A percentile compares a stretch with the other conserved stretches of the same genome.
Conservation (phyloP, 257 asterid species). For the Solanum arcanum region DNA sequence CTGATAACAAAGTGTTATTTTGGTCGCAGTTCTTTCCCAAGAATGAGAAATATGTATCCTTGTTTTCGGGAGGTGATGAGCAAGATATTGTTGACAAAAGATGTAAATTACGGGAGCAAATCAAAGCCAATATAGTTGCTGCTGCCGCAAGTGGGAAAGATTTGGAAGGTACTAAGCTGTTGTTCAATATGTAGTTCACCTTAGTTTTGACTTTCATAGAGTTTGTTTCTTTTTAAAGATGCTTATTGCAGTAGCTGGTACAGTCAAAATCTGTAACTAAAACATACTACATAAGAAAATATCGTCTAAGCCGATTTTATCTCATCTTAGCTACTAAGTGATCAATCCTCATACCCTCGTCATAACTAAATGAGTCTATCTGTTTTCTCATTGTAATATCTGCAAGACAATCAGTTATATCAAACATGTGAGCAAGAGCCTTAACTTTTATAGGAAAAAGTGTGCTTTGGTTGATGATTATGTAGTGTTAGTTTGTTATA, state of each 20-base stretch:
- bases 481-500: not conserved
- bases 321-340: not conserved
- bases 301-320: not conserved
- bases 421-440: not conserved
- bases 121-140: slow-evolving; percentile 66
- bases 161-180: slow-evolving; percentile 60
- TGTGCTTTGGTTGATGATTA: not conserved
- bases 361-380: not conserved
- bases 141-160: slow-evolving; percentile 99
- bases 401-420: not conserved
- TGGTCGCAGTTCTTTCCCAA: slow-evolving; percentile 88
- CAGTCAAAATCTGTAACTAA: not conserved
- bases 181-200: not conserved
- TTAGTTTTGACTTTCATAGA: not conserved
- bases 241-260: not conserved
- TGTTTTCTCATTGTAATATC: not conserved
- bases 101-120: slow-evolving; percentile 50
- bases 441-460: not conserved
- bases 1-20: not conserved
- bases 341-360: not conserved
- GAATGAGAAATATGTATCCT: slow-evolving; percentile 69
- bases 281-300: not conserved
- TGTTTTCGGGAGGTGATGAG: slow-evolving; percentile 80
- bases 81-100: slow-evolving; percentile 61
- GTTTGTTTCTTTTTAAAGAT: not conserved